A percentile compares a stretch with the other conserved stretches of the same genome.
Conservation (phyloP, 805 yeast genomes). For the Metschnikowia hibisci region DNA sequence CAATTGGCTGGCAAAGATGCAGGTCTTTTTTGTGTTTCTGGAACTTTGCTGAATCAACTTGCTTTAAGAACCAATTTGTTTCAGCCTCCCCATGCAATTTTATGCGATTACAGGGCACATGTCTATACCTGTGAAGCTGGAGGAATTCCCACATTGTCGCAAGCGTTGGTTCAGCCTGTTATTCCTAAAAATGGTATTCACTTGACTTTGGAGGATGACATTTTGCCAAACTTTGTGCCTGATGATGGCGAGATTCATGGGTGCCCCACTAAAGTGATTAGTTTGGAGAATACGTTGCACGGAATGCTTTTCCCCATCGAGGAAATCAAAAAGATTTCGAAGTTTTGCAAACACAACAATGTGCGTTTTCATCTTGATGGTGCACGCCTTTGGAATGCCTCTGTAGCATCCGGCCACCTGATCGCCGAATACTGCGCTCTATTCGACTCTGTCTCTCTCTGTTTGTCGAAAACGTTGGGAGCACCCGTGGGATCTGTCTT, state of each 20-base stretch:
- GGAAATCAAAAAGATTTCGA: slow-evolving; percentile 35
- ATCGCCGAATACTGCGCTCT: slow-evolving; percentile 37
- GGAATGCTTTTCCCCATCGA: slow-evolving; percentile 40
- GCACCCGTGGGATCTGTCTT: slow-evolving; percentile 44
- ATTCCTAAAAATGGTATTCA: slow-evolving; percentile 32
- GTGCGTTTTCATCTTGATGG: slow-evolving; percentile 41
- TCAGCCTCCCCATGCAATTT: slow-evolving; percentile 41
- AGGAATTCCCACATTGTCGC: slow-evolving; percentile 40
- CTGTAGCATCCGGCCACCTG: slow-evolving; percentile 36
- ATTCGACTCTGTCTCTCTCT: slow-evolving; percentile 41
- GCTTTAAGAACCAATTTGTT: slow-evolving; percentile 35
- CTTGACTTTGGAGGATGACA: slow-evolving; percentile 37
- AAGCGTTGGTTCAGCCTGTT: slow-evolving; percentile 40
- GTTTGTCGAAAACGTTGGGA: slow-evolving; percentile 41
- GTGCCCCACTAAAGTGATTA: slow-evolving; percentile 42
- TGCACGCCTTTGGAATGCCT: slow-evolving; percentile 44
- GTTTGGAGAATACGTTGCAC: slow-evolving; percentile 42
- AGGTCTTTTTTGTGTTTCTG: slow-evolving; percentile 39
- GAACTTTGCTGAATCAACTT: slow-evolving; percentile 41
- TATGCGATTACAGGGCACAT: slow-evolving; percentile 38
- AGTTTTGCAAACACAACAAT: slow-evolving; percentile 31
- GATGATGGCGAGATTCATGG: slow-evolving; percentile 44
- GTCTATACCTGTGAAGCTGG: slow-evolving; percentile 40
- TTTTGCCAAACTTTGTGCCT: slow-evolving; percentile 33
- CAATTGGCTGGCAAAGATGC: slow-evolving; percentile 37